Base-by-base conservation (phyloP, 306 rosid species). In the Dalbergia oliveri region DNA sequence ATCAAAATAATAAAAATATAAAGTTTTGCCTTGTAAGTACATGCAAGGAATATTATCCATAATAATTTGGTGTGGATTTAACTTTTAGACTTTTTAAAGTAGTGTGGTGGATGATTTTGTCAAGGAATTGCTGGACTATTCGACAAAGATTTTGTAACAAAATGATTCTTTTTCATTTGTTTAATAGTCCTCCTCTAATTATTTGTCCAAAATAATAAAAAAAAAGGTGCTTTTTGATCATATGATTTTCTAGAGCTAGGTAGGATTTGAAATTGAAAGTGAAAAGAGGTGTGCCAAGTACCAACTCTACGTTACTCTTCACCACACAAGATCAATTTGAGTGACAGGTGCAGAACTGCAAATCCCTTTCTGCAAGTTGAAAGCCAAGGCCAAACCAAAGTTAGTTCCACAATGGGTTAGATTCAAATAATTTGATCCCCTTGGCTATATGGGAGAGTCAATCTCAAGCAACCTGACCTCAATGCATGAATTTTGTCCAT, bases 221-320 rank as follows among this genome's bases (percentile, higher is more conserved):
- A 33, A 44, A 58, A 81, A 50, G 26, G 35, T 43, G 21, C 78
- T 77, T 77, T 51, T 73, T 45, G 82, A 84, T 81, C 71, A 76
- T 63, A 8, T 4, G 26, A 67, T 19, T 26, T 44, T 5, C 19
- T 79, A 16, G 63, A 50, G 34, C 80, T 65, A 73, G 83, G 86
- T 77, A 72, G 50, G 87, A 83, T 71, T 80, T 76, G 83, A 47
- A 76, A 75, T 26, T 26, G 31, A 83, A 57, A 84, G 84, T 73
- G 86, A 81, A 72, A 84, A 87, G 84, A 39, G 43, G 69, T 21
- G 79, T 44, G 69, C 68, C 70, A 84, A 87, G 89, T 83, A 86
- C 87, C 80, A 76, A 83, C 85, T 83, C 50, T 60, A 83, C 73
- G 83, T 77, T 60, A 86, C 87, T 86, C 89, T 60, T 86, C 41